Base-by-base conservation (phyloP, 805 yeast species). In the Candida broadrunensis region DNA sequence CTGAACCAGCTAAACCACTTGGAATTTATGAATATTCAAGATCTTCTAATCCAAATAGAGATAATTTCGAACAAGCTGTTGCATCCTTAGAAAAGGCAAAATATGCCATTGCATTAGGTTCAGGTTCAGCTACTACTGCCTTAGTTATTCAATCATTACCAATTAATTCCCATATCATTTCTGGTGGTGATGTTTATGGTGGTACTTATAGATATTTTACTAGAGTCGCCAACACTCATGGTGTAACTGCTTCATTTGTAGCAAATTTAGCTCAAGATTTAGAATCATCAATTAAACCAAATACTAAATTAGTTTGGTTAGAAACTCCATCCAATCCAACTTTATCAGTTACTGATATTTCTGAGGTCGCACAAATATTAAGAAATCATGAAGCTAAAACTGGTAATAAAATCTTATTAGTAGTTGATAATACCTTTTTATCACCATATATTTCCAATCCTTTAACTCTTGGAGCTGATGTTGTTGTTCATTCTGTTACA, bases 251-350 rank as follows among this genome's bases (percentile, higher is more conserved):
- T 34, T 64, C 80, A 14, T 87, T 88, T 65, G 80, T 88, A 36
- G 18, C n/a, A 14, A 74, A 83, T 60, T 70, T 87, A 53, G 75
- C 73, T 45, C 55, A 62, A 21, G 90, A 87, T 44, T 66, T 86
- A 54, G 75, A 76, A 44, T 45, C 61, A 23, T 67, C 78, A 52
- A 64, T 87, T 53, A 76, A 66, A 49, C 73, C 75, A 43, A 78
- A 80, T 61, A 87, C 95, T 49, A 77, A 73, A 47, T 68, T 87
- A 55, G 91, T 87, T 36, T 87, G 96, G 96, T 75, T 88, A 51
- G 96, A 87, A 65, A 76, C 91, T 30, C 95, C 95, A 50, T 83
- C 93, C 26, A 87, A 87, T 75, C 96, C 96, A 50, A 88, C 95
- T 32, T 73, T 87, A 56, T 71, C 84, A 40, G 75, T 88, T 49